These are phyloP conservation scores for Cystobasidium slooffiae DNA, from an alignment of 1,284 basidiomycete species.

Conservation along the genomic window DNA sequence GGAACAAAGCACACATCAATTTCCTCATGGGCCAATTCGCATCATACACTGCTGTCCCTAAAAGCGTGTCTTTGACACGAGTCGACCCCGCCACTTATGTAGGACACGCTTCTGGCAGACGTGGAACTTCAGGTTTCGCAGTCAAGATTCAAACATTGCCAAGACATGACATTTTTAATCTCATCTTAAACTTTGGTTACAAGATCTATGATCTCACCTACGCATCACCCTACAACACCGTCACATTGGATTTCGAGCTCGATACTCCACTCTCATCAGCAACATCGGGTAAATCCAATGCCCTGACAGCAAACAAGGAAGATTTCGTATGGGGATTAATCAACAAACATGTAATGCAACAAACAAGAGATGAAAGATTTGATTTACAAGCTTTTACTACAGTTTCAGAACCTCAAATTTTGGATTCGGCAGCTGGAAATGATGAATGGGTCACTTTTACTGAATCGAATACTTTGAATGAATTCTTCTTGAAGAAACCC, in stretches of 20 bases:
- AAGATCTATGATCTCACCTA: constrained; percentile 42
- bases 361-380: constrained; percentile 30
- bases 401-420: constrained; percentile 5
- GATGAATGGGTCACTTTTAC: constrained; percentile 36
- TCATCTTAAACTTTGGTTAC: constrained; percentile 11
- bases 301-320: constrained; percentile 17
- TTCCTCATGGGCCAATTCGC: constrained; percentile 30
- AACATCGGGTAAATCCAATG: background rate
- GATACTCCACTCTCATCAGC: constrained; percentile 12
- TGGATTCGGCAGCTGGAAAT: constrained; percentile 23
- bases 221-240: constrained; percentile 16
- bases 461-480: constrained; percentile 25
- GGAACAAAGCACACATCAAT: constrained; percentile 35
- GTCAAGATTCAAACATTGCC: constrained; percentile 18
- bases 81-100: constrained; percentile 29
- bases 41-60: constrained; percentile 22
- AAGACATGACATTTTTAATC: constrained; percentile 21
- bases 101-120: constrained; percentile 29
- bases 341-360: constrained; percentile 30
- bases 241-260: constrained; percentile 32
- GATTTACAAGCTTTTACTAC: constrained; percentile 39
- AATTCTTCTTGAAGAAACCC: constrained; percentile 34
- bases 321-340: constrained; percentile 37
- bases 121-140: constrained; percentile 34
- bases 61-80: constrained; percentile 25